Evolutionary conservation across 2,329 filamentous ascomycete genomes (phyloP).

Genomic region (Penicillium sp.): DNA sequence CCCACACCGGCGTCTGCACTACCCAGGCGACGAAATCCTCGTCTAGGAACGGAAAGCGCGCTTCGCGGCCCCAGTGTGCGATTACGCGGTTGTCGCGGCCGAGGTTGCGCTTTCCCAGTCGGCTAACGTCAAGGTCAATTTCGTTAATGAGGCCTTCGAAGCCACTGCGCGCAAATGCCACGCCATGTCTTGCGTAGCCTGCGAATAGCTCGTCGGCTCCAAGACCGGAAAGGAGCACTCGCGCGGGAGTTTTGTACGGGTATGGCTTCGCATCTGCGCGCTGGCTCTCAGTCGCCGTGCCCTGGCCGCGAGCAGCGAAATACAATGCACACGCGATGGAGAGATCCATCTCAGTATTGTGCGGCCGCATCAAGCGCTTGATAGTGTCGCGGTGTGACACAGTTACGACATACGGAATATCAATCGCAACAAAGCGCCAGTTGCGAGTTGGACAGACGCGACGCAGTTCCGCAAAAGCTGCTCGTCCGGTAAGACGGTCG

Average conservation of each 20-base stretch:
- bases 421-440: conserved; percentile 82
- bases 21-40: conserved; percentile 85
- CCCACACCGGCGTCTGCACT: conserved; percentile 72
- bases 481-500: conserved; percentile 84
- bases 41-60: conserved; percentile 88
- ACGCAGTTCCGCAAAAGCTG: conserved; percentile 76
- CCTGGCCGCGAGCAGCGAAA: conserved; percentile 82
- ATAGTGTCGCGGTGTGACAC: conserved; percentile 70
- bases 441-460: conserved; percentile 68
- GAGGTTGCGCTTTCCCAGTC: conserved; percentile 91
- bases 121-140: conserved; percentile 79
- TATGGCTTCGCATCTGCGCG: conserved; percentile 21
- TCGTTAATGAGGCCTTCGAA: conserved; percentile 78
- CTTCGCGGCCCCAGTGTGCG: conserved; percentile 86
- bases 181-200: conserved; percentile 83
- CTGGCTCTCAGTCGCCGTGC: conserved; percentile 47
- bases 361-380: conserved; percentile 80
- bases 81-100: conserved; percentile 92
- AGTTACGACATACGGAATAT: conserved; percentile 80
- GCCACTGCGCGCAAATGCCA: conserved; percentile 72
- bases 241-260: conserved; percentile 70
- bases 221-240: conserved; percentile 87
- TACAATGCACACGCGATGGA: conserved; percentile 95
- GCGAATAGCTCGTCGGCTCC: conserved; percentile 97
- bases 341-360: conserved; percentile 98